Conservation (phyloP, 371 early-diverging fungal genomes). For the Actinomortierella wolfii region DNA sequence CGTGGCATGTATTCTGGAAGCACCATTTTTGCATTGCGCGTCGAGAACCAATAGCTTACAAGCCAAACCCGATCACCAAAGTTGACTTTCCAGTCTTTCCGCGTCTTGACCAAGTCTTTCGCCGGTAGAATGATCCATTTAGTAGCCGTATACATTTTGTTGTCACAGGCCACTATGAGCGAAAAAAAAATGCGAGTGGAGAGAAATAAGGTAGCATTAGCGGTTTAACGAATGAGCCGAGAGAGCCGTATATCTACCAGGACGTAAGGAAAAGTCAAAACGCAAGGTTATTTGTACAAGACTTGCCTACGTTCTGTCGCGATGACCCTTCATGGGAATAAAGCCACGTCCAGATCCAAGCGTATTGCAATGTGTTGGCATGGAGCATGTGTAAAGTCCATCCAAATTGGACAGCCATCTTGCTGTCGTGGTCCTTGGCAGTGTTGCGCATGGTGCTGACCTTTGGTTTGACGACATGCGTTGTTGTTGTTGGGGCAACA, state of each 20-base stretch:
- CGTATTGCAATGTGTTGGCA: slow-evolving; percentile 37
- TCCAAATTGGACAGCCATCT: slow-evolving; percentile 31
- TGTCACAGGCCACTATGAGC: slow-evolving; percentile 38
- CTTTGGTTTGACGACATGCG: neutral
- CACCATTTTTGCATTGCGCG: slow-evolving; percentile 26
- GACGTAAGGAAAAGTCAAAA: no score
- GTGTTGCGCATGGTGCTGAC: neutral
- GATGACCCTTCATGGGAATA: slow-evolving; percentile 28
- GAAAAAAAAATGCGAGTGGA: neutral
- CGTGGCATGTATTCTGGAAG: slow-evolving; percentile 36
- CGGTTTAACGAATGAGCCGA: no score
- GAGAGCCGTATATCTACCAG: neutral
- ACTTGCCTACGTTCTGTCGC: slow-evolving; percentile 34
- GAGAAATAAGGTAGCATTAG: no score
- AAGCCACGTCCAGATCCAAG: slow-evolving; percentile 42
- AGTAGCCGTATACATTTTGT: slow-evolving; percentile 37
- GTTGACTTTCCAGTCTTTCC: slow-evolving; percentile 32
- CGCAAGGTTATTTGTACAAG: no score
- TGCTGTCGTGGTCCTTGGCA: slow-evolving; percentile 9
- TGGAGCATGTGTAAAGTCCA: slow-evolving; percentile 40
- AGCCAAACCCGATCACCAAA: slow-evolving; percentile 40
- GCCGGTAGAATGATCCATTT: slow-evolving; percentile 44
- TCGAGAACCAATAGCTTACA: slow-evolving; percentile 40
- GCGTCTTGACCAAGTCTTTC: slow-evolving; percentile 14
- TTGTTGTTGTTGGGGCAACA: neutral